Conservation (phyloP, 768 basidiomycete species). For the Russula olivacea region DNA sequence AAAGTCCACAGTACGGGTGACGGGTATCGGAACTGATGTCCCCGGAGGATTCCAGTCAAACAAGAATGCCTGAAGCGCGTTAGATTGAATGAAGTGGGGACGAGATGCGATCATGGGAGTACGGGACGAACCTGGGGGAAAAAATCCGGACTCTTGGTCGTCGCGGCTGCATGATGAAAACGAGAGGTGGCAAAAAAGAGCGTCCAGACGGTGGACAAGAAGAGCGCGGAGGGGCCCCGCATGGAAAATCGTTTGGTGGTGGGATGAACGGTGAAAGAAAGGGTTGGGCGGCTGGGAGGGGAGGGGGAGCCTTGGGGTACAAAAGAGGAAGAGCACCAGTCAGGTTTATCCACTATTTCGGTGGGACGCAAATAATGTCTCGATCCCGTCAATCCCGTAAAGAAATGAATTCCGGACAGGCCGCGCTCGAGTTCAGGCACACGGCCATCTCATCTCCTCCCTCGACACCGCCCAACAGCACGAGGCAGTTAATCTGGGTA, state of each 20-base stretch:
- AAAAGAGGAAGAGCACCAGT: too few relatives aligned
- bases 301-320: too few relatives aligned
- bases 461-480: too few relatives aligned
- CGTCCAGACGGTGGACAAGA: neutral
- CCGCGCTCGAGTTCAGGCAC: too few relatives aligned
- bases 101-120: neutral
- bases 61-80: slow-evolving; percentile 27
- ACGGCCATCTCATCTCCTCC: too few relatives aligned
- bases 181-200: neutral
- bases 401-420: too few relatives aligned
- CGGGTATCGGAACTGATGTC: slow-evolving; percentile 32
- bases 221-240: neutral
- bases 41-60: slow-evolving; percentile 32
- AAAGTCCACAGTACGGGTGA: slow-evolving; percentile 26
- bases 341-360: too few relatives aligned
- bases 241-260: neutral
- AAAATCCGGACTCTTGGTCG: neutral
- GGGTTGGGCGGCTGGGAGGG: too few relatives aligned
- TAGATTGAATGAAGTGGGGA: neutral
- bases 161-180: neutral
- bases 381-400: too few relatives aligned
- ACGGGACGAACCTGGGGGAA: slow-evolving; percentile 11
- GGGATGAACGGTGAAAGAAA: too few relatives aligned
- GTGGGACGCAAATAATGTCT: too few relatives aligned
- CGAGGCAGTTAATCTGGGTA: too few relatives aligned